Base-by-base conservation (phyloP, 148 eudicot genomes). In the Talinum fruticosum region DNA sequence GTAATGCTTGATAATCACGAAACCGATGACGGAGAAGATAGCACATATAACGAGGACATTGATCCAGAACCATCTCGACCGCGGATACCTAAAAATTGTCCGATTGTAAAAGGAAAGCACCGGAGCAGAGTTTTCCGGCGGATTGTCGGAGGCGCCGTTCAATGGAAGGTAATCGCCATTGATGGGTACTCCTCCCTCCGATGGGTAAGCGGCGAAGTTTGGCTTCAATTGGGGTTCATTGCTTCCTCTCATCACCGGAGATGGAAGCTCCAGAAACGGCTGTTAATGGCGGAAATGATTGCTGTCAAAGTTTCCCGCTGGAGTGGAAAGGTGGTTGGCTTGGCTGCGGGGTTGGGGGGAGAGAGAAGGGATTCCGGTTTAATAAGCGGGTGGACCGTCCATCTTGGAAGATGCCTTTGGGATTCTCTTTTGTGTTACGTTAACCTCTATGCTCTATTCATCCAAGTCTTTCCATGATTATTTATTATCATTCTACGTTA, bases 81-180 rank as follows among this genome's bases (percentile, higher is more conserved):
- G 72, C 32, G 62, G 59, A 24, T 65, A 62, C 12, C 66, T 36
- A 14, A 26, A 19, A 79, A 24, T 64, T 34, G 38, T 35, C 65
- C 59, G 65, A 80, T 62, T n/a, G 33, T 35, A 33, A 35, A 65
- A 51, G 0, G 73, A 5, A 1, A 66, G 29, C n/a, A 53, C 4
- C 33, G 53, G 68, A 37, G 80, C 34, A 47, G 69, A 66, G 53
- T 71, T 66, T 75, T 76, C 66, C 37, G 44, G 28, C 14, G 10
- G 29, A 44, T 4, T 23, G 15, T 74, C 34, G 10, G 19, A 33
- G 28, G 71, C 35, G 49, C 29, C 53, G 57, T 66, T 10, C 54
- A 81, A 76, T n/a, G 19, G 10, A 1, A 8, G 29, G 45, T 76
- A 81, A 76, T 81, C 80, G 38, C 59, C 38, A 24, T 76, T 81